Base-by-base conservation (phyloP, 2,329 filamentous ascomycete species). In the Diaporthe sp. region DNA sequence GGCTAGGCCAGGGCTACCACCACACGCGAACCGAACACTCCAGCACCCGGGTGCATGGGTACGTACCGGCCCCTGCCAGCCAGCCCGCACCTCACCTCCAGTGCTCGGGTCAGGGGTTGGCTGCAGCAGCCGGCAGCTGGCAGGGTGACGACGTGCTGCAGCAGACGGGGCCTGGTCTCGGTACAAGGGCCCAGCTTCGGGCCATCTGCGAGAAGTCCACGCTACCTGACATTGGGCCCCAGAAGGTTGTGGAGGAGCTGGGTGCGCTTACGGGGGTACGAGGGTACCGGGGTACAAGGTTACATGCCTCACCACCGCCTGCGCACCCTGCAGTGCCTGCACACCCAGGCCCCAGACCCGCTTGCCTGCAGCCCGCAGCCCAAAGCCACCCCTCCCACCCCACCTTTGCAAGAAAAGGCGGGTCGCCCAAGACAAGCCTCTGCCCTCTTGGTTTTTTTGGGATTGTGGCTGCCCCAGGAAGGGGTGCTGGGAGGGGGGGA, bases 1-100 rank as follows among this genome's bases (percentile, higher is more conserved):
- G 19, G 51, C 44, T 37, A 63, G 58, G 58, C 63, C 30, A 51
- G 53, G 53, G 42, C 42, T 1, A 44, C 53, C 37, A 47, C 51
- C 58, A 63, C 44, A 66, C 30, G 42, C 73, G 71, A 71, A 73
- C 66, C 53, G 66, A 58, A 71, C 72, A 59, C 51, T 71, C 56
- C 47, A 63, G 69, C 56, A 55, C 42, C 39, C 27, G 53, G 53
- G 25, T 35, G 56, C 35, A 13, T 51, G 42, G 63, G 70, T 70
- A 55, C 47, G 56, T 72, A 66, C 56, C 70, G 35, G 12, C 12
- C 13, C 53, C 27, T 30, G 69, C 69, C 55, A 30, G 68, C 53
- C 68, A 59, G 50, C 53, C 55, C 56, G n/a, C 42, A 25, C 69
- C 69, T 61, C 69, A 71, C 51, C 37, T 61, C 30, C 55, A 59